Percentiles rank a stretch among this genome's conserved stretches.
phyloP scores from a whole-genome alignment of 2,329 filamentous ascomycete genomes.

The Phaeosphaeriaceae sp. region DNA sequence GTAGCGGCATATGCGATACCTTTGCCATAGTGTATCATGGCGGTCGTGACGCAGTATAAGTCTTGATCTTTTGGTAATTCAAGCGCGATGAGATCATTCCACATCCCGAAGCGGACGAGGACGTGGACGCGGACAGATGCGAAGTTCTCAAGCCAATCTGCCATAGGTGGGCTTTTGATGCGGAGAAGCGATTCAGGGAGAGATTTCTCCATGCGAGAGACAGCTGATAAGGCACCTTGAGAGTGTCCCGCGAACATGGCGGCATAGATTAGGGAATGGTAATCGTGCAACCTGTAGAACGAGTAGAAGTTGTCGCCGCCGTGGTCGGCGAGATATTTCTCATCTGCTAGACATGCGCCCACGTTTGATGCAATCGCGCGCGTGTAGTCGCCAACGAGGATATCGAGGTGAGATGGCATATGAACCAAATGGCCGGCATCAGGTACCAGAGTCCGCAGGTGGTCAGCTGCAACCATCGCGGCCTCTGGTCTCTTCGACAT shows the following conservation, averaged over 20 bases:
- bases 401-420: constrained; percentile 81
- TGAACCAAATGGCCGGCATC: constrained; percentile 76
- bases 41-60: constrained; percentile 74
- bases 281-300: constrained; percentile 77
- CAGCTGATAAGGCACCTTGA: constrained; percentile 68
- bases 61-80: constrained; percentile 63
- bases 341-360: constrained; percentile 72
- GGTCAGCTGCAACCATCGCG: constrained; percentile 68
- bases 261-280: constrained; percentile 78
- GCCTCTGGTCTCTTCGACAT: constrained; percentile 74
- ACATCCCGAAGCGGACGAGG: constrained; percentile 75
- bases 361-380: constrained; percentile 72
- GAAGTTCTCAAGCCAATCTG: constrained; percentile 79
- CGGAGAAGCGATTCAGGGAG: constrained; percentile 71
- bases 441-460: constrained; percentile 70
- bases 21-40: constrained; percentile 73
- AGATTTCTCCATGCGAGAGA: constrained; percentile 65
- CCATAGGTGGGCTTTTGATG: constrained; percentile 74
- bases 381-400: constrained; percentile 75
- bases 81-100: constrained; percentile 70
- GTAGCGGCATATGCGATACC: constrained; percentile 71
- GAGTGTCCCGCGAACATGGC: constrained; percentile 79
- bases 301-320: constrained; percentile 78
- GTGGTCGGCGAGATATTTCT: constrained; percentile 67
- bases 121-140: constrained; percentile 73